phyloP scores from a whole-genome alignment of 2,329 filamentous ascomycete genomes.

The Colletotrichum phormii region DNA sequence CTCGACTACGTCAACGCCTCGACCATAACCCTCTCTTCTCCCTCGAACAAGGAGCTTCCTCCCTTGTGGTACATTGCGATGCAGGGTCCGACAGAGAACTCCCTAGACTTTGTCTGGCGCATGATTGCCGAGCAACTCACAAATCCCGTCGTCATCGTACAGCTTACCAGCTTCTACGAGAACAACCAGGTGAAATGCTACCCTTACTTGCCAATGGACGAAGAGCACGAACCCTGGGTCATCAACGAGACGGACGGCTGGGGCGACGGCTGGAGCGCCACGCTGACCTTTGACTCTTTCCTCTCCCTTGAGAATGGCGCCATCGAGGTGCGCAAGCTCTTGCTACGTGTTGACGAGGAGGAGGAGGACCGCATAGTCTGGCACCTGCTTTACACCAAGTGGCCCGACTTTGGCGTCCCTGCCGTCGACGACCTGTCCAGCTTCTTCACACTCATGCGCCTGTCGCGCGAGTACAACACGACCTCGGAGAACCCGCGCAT shows the following conservation, averaged over 20 bases:
- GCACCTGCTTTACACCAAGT: slow-evolving; percentile 87
- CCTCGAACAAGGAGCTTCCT: slow-evolving; percentile 50
- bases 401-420: slow-evolving; percentile 92
- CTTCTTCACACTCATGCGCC: slow-evolving; percentile 76
- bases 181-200: slow-evolving; percentile 84
- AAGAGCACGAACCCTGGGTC: slow-evolving; percentile 63
- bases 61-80: slow-evolving; percentile 85
- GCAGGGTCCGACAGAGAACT: slow-evolving; percentile 85
- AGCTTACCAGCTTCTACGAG: slow-evolving; percentile 93
- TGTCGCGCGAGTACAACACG: slow-evolving; percentile 70
- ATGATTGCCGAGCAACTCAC: slow-evolving; percentile 87
- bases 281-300: slow-evolving; percentile 74
- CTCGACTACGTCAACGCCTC: slow-evolving; percentile 89
- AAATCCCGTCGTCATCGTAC: slow-evolving; percentile 85
- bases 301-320: slow-evolving; percentile 66
- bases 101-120: slow-evolving; percentile 88
- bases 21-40: slow-evolving; percentile 68
- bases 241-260: slow-evolving; percentile 75
- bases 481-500: slow-evolving; percentile 73
- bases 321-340: slow-evolving; percentile 81
- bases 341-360: slow-evolving; percentile 62
- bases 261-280: slow-evolving; percentile 74
- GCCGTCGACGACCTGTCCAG: slow-evolving; percentile 73
- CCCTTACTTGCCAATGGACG: slow-evolving; percentile 81
- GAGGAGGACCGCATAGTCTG: slow-evolving; percentile 66